Percentiles rank a stretch among this genome's conserved stretches.
Evolutionary conservation across 108 stramenopile species (phyloP).

Genomic region (Nitzschia sp.): DNA sequence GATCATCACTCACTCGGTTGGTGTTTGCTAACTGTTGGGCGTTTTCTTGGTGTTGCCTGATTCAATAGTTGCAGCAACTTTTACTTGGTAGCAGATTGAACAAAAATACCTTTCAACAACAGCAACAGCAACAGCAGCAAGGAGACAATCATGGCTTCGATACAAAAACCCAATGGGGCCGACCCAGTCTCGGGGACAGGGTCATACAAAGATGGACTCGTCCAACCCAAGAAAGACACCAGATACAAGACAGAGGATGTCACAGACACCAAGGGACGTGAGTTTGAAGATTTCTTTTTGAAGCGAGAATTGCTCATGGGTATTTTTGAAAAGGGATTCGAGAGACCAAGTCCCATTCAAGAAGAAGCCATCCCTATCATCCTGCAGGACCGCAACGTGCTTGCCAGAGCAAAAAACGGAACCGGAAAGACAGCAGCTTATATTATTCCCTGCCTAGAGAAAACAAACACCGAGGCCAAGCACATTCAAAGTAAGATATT

Average conservation of each 20-base stretch:
- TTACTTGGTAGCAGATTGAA: not conserved
- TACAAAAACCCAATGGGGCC: constrained; percentile 27
- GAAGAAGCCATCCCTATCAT: constrained; percentile 98
- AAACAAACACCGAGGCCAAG: constrained; percentile 86
- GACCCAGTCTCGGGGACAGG: constrained; percentile 63
- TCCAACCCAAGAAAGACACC: constrained; percentile 78
- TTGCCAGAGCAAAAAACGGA: constrained; percentile 96
- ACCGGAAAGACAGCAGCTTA: constrained; percentile 99
- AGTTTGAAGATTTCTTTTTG: constrained; percentile 98
- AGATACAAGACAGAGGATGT: constrained; percentile 95
- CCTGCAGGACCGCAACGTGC: constrained; percentile 92
- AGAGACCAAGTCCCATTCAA: constrained; percentile 97
- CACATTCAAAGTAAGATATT: constrained; percentile 72
- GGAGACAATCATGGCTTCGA: constrained; percentile 27
- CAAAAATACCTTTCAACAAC: constrained; percentile 1
- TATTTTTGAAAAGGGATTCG: constrained; percentile 99
- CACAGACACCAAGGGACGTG: constrained; percentile 93
- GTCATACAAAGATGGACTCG: constrained; percentile 82
- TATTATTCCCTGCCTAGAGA: constrained; percentile 98
- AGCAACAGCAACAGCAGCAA: not conserved
- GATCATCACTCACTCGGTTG: too few species aligned
- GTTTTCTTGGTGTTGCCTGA: too few species aligned
- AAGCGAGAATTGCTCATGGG: constrained; percentile 97
- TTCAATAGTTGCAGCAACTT: too few species aligned
- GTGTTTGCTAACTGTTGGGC: too few species aligned